Evolutionary conservation across 2,329 filamentous ascomycete genomes (phyloP).

Genomic region (Scleromitrula shiraiana): DNA sequence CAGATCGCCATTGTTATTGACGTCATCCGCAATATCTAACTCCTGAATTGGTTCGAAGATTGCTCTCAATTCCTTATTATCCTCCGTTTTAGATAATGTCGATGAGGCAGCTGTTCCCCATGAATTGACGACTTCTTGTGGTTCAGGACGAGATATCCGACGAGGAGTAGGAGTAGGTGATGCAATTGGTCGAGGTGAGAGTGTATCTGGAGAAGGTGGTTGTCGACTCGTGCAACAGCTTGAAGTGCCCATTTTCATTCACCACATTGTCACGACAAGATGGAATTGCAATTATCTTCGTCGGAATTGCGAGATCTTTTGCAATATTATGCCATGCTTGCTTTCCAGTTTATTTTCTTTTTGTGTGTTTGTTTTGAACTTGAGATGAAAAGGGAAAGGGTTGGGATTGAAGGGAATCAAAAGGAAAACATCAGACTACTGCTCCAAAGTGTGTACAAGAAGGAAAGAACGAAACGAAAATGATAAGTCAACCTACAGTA

Average conservation of each 20-base stretch:
- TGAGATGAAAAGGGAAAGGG: not conserved
- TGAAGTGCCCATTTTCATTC: slow-evolving; percentile 4
- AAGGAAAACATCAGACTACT: too few relatives aligned
- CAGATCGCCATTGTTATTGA: too few relatives aligned
- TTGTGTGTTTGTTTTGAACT: not conserved
- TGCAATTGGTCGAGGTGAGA: slow-evolving; percentile 18
- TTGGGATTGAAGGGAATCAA: too few relatives aligned
- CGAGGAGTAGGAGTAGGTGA: slow-evolving; percentile 9
- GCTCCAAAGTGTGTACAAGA: too few relatives aligned
- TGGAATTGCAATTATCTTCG: not conserved
- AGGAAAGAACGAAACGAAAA: not conserved
- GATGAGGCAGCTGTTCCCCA: slow-evolving; percentile 16
- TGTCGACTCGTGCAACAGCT: slow-evolving; percentile 24
- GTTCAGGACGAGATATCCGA: slow-evolving; percentile 4
- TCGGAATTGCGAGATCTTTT: not conserved
- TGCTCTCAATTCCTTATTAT: slow-evolving; percentile 19
- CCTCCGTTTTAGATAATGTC: slow-evolving; percentile 5
- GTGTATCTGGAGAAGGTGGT: slow-evolving; percentile 27
- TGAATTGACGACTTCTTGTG: slow-evolving; percentile 13
- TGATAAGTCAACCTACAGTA: too few relatives aligned
- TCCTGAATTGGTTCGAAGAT: slow-evolving; percentile 23
- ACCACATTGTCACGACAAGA: not conserved
- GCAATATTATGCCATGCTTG: not conserved
- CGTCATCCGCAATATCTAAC: too few relatives aligned
- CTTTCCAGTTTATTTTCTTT: not conserved